phyloP scores from a whole-genome alignment of 2,329 filamentous ascomycete genomes.

The Fusarium burgessii region DNA sequence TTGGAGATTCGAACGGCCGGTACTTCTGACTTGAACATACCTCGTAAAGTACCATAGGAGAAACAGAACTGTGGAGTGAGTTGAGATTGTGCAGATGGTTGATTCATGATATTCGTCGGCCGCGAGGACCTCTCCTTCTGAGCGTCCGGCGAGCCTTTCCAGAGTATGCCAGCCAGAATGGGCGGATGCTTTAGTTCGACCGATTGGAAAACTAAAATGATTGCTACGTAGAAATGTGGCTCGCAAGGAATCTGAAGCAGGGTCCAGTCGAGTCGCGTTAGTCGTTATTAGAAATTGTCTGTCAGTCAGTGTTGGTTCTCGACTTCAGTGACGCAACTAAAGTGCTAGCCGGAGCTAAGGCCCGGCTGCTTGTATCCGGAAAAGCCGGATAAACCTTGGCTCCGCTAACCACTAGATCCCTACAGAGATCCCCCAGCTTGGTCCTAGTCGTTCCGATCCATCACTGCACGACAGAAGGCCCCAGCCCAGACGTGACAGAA shows the following conservation, averaged over 20 bases:
- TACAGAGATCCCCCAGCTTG: conserved; percentile 40
- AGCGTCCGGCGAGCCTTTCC: conserved; percentile 59
- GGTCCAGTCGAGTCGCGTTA: conserved; percentile 15
- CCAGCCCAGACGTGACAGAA: background rate
- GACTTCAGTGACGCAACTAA: conserved; percentile 43
- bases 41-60: conserved; percentile 74
- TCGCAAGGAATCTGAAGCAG: conserved; percentile 25
- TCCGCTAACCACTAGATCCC: conserved; percentile 32
- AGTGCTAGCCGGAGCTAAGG: conserved; percentile 22
- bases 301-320: conserved; percentile 1
- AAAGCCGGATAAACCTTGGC: conserved; percentile 36
- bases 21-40: conserved; percentile 56
- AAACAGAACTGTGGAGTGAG: conserved; percentile 84
- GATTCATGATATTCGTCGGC: conserved; percentile 59
- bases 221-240: conserved; percentile 23
- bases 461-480: conserved; percentile 29
- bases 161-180: conserved; percentile 64
- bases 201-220: background rate
- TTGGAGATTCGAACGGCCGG: background rate
- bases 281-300: background rate
- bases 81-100: conserved; percentile 59
- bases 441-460: conserved; percentile 36
- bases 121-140: conserved; percentile 47
- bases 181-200: conserved; percentile 12
- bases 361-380: conserved; percentile 10